Evolutionary conservation across 2,329 filamentous ascomycete genomes (phyloP).

Genomic region (Cordyceps tenuipes): DNA sequence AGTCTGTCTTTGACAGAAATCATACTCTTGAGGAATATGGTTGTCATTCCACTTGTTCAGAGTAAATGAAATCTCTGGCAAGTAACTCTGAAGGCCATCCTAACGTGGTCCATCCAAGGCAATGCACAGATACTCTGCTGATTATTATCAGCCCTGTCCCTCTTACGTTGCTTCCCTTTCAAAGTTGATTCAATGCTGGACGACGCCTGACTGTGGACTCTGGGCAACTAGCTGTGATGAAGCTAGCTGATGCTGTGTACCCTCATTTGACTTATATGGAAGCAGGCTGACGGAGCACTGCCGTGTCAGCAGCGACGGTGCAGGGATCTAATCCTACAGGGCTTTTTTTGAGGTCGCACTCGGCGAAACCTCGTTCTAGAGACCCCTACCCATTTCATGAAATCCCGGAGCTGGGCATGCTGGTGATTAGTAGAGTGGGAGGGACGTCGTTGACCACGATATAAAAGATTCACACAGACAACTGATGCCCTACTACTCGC

Average conservation of each 20-base stretch:
- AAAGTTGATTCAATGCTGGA: background rate
- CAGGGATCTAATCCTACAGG: background rate
- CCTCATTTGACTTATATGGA: background rate
- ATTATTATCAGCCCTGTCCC: background rate
- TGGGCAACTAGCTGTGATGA: background rate
- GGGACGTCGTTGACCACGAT: background rate
- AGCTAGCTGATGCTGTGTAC: background rate
- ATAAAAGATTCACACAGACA: background rate
- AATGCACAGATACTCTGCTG: no score
- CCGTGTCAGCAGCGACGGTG: background rate
- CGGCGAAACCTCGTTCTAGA: background rate
- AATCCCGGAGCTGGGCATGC: background rate
- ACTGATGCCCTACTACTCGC: background rate
- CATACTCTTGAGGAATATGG: background rate
- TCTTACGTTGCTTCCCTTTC: background rate
- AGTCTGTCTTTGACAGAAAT: background rate
- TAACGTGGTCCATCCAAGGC: background rate
- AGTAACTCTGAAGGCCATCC: background rate
- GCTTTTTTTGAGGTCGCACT: background rate
- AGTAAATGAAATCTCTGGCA: slow-evolving; percentile 4
- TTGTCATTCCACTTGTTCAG: slow-evolving; percentile 4
- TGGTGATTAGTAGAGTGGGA: background rate
- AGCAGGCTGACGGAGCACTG: background rate
- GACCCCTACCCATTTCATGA: background rate
- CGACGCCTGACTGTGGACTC: background rate